Conservation (phyloP, 108 stramenopile genomes). For the Nitzschia sp. region DNA sequence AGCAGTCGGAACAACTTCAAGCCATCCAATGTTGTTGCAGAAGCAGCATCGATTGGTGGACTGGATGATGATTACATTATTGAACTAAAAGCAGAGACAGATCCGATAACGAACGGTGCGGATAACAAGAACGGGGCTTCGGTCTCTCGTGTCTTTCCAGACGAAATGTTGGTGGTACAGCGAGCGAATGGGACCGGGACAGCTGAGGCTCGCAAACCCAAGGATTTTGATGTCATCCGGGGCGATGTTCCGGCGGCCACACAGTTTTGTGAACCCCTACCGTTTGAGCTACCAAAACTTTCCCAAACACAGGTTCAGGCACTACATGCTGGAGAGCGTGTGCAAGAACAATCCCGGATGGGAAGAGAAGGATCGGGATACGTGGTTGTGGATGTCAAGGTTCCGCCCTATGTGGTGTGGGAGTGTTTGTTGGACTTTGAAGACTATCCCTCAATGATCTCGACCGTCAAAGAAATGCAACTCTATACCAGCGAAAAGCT, state of each 20-base stretch:
- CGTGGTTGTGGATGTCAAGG: conserved; percentile 82
- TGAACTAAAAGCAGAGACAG: background rate
- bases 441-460: conserved; percentile 78
- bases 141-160: background rate
- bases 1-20: no score
- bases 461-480: conserved; percentile 76
- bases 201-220: conserved; percentile 5
- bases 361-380: conserved; percentile 84
- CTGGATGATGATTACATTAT: conserved; percentile 43
- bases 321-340: conserved; percentile 61
- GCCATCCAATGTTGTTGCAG: conserved; percentile 41
- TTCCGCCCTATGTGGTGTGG: conserved; percentile 81
- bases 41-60: conserved; percentile 68
- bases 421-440: conserved; percentile 87
- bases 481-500: conserved; percentile 81
- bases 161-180: conserved; percentile 3
- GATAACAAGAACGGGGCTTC: conserved; percentile 12
- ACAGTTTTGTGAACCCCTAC: conserved; percentile 49
- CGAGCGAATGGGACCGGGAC: background rate
- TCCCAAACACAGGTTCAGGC: conserved; percentile 43
- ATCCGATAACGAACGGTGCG: background rate
- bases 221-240: conserved; percentile 50
- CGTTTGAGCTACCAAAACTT: conserved; percentile 71
- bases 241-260: conserved; percentile 51
- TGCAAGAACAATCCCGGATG: conserved; percentile 85